Base-by-base conservation (phyloP, 768 basidiomycete species). In the Hygrocybe coccinea region DNA sequence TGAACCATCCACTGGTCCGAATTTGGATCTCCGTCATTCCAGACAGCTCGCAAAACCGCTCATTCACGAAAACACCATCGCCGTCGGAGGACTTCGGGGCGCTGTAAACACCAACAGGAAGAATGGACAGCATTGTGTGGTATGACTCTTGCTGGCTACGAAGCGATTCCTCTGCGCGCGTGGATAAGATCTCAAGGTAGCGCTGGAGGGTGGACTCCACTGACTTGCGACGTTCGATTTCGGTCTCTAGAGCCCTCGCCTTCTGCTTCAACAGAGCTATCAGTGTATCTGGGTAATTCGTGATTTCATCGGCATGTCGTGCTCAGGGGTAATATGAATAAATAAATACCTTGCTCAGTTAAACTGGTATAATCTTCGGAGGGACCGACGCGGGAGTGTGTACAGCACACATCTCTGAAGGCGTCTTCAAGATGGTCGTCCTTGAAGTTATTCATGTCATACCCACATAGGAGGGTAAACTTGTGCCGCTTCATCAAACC, bases 391-490 rank as follows among this genome's bases (percentile, higher is more conserved):
- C 53, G 53, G 17, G 53, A 54, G 53, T 54, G 53, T 14, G 43
- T 25, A 34, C 25, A 46, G 53, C 53, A 54, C 41, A 54, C 53
- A 14, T 41, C 24, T 36, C 7, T 47, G 41, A 54, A 54, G 19
- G 25, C 14, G 5, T 35, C 45, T 41, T 46, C 41, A 8, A 47
- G 44, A 29, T 46, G 22, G 3, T 17, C 29, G 3, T 47, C 44
- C 25, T 47, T 54, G 43, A 54, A 54, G 33, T 54, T 54, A 19
- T 47, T 54, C 53, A 36, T 54, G 34, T 54, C 53, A 34, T 54
- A 54, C 9, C 53, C 53, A 34, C 53, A 54, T 2, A 54, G 45
- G 22, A 54, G 43, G 11, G 53, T 54, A 17, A 54, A 29, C 33
- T 46, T 54, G 19, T 54, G 43, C 14, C 36, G 43, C 19, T 54